Conservation (phyloP, 306 rosid species). For the Begonia peltatifolia region DNA sequence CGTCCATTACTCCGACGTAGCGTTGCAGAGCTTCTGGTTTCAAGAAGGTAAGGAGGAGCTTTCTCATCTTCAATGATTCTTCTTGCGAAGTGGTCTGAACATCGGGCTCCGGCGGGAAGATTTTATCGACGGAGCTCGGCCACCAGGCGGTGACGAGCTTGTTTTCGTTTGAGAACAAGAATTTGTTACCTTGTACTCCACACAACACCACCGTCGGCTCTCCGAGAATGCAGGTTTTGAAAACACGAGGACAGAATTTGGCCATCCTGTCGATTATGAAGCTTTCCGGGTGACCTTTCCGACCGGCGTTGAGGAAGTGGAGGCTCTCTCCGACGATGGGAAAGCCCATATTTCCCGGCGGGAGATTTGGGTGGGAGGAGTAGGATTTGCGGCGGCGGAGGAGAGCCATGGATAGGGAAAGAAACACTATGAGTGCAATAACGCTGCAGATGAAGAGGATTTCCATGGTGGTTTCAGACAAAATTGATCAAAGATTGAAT, state of each 20-base stretch:
- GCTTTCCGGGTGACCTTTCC: neutral
- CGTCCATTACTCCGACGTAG: slow-evolving; percentile 1
- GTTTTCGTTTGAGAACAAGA: slow-evolving; percentile 1
- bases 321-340: neutral
- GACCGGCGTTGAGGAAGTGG: neutral
- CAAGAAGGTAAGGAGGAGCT: neutral
- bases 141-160: slow-evolving; percentile 1
- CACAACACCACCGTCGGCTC: neutral
- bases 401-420: neutral
- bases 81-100: neutral
- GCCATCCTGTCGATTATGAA: neutral
- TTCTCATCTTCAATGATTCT: neutral
- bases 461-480: neutral
- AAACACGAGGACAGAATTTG: neutral
- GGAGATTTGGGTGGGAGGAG: neutral
- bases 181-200: neutral
- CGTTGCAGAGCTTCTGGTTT: neutral
- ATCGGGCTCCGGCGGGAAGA: neutral
- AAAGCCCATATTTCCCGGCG: neutral
- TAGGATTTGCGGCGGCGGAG: neutral
- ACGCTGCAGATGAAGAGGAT: neutral
- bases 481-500: too few relatives aligned
- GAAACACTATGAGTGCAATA: neutral
- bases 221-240: neutral
- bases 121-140: neutral